Base-by-base conservation (phyloP, 2,329 filamentous ascomycete species). In the Nakataea oryzae region DNA sequence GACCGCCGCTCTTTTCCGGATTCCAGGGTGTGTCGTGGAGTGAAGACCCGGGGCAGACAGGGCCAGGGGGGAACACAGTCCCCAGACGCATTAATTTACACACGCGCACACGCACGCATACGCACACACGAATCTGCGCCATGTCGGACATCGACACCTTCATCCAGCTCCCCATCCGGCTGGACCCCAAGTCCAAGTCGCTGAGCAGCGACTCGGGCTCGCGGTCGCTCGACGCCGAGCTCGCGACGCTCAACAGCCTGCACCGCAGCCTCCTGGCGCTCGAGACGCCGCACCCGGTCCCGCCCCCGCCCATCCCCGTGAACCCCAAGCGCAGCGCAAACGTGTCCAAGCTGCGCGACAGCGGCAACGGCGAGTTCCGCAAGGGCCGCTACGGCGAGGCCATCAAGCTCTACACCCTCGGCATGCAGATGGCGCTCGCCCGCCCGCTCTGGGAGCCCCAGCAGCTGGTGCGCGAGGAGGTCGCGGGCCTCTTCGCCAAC, bases 271-370 rank as follows among this genome's bases (percentile, higher is more conserved):
- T 97, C 64, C 79, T 95, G 68, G 75, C 76, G 62, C 83, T 91
- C 67, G 81, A 85, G 57, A 74, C 78, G 32, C 84, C 88, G 7
- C 81, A 84, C 63, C 81, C 77, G 58, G 79, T 91, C 26, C 93
- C 93, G 0, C 92, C 93, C 6, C 89, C 93, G 0, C 95, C 95
- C 0, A 83, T 96, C 55, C 93, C 93, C 64, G 88, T 97, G 65
- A 96, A 96, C 80, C 93, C 91, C 60, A 96, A 97, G 78, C 91
- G 93, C 71, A 87, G 84, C 67, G 91, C 90, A 47, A 86, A 93
- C 72, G 89, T 99, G 75, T 85, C 81, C 76, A 97, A 97, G 78
- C 86, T 97, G 67, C 90, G 92, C 73, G 95, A 97, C 74, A 84
- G 83, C 63, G 93, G 91, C 70, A 96, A 96, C 79, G 78, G 78